phyloP scores from a whole-genome alignment of 2,329 filamentous ascomycete species.

The Phialemonium atrogriseum region DNA sequence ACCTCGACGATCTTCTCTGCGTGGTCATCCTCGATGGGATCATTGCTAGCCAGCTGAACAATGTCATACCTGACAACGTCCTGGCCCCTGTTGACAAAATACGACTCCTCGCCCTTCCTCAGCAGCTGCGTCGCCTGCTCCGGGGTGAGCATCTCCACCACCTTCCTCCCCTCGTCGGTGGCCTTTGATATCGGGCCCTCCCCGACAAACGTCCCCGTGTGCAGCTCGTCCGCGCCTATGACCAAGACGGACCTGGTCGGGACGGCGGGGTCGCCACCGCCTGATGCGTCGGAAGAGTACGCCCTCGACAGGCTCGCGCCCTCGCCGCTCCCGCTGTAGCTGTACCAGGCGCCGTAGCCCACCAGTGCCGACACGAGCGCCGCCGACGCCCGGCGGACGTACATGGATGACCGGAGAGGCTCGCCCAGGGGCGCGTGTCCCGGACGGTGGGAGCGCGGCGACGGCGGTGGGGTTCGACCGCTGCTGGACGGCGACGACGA shows the following conservation, averaged over 20 bases:
- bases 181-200: constrained; percentile 84
- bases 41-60: constrained; percentile 90
- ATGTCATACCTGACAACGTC: constrained; percentile 93
- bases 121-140: constrained; percentile 90
- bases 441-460: constrained; percentile 19
- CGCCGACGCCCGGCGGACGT: constrained; percentile 58
- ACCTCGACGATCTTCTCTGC: constrained; percentile 97
- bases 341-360: constrained; percentile 71
- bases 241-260: constrained; percentile 66
- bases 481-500: constrained; percentile 10
- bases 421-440: constrained; percentile 31
- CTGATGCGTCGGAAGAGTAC: constrained; percentile 29
- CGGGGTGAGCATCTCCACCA: constrained; percentile 92
- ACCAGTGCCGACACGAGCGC: constrained; percentile 63
- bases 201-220: constrained; percentile 76
- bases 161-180: constrained; percentile 73
- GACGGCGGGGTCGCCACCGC: constrained; percentile 30
- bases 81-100: constrained; percentile 77
- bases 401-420: constrained; percentile 64
- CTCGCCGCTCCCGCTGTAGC: constrained; percentile 43
- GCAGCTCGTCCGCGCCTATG: constrained; percentile 83
- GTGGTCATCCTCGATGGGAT: constrained; percentile 97
- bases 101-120: constrained; percentile 84
- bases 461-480: constrained; percentile 17
- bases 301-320: constrained; percentile 29